Evolutionary conservation across 768 basidiomycete species (phyloP).

Genomic region (Lentinula raphanica): DNA sequence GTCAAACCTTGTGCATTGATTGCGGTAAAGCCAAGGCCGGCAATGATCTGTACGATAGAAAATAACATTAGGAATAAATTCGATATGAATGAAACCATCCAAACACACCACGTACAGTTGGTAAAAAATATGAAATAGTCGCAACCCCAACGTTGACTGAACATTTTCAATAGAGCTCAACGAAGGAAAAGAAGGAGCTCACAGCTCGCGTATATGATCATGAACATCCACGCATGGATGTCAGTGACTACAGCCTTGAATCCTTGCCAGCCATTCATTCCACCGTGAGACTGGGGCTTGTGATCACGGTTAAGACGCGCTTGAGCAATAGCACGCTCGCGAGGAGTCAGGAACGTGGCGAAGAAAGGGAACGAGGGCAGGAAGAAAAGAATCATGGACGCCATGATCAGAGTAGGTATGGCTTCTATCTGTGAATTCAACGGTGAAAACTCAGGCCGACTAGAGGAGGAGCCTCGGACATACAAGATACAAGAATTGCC

Average conservation of each 20-base stretch:
- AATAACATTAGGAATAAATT: neutral
- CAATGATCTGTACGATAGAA: constrained; percentile 37
- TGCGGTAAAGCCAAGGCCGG: constrained; percentile 49
- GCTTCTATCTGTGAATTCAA: constrained; percentile 39
- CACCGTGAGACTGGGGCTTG: constrained; percentile 52
- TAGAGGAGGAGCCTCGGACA: neutral
- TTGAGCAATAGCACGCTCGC: constrained; percentile 52
- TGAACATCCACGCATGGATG: constrained; percentile 47
- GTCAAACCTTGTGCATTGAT: constrained; percentile 56
- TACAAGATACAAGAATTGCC: constrained; percentile 58
- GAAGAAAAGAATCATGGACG: constrained; percentile 39
- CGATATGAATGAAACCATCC: neutral
- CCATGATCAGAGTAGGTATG: constrained; percentile 53
- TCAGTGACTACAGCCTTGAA: constrained; percentile 49
- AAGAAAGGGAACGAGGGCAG: constrained; percentile 54
- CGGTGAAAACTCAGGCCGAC: too few species aligned
- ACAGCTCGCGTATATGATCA: constrained; percentile 51
- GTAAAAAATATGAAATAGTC: constrained; percentile 52
- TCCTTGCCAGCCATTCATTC: constrained; percentile 51
- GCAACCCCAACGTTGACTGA: constrained; percentile 53
- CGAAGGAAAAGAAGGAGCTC: constrained; percentile 12
- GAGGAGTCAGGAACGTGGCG: constrained; percentile 44
- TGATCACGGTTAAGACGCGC: constrained; percentile 53
- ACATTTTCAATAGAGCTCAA: neutral
- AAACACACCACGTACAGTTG: constrained; percentile 31